phyloP scores from a whole-genome alignment of 2,329 filamentous ascomycete species.

The Microcyclosporella mali region DNA sequence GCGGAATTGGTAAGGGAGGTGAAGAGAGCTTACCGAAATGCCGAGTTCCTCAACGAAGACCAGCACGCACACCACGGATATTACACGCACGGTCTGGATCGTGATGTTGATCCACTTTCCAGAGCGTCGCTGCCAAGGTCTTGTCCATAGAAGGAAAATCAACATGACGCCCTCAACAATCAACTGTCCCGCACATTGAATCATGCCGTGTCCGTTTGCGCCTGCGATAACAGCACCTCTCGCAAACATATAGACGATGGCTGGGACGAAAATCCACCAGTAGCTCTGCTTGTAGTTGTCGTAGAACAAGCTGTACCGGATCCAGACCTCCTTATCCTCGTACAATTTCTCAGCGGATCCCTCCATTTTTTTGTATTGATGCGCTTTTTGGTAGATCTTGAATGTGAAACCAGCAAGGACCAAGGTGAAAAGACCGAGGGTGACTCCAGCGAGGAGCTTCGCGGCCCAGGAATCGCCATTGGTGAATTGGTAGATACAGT shows the following conservation, averaged over 20 bases:
- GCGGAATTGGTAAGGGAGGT: no score
- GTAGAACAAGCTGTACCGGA: conserved; percentile 96
- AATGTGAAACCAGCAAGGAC: conserved; percentile 77
- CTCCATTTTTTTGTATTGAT: conserved; percentile 65
- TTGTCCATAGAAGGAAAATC: conserved; percentile 69
- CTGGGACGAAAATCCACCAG: conserved; percentile 94
- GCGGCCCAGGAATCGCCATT: conserved; percentile 91
- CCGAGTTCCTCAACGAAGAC: conserved; percentile 92
- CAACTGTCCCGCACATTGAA: conserved; percentile 73
- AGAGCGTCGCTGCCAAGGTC: conserved; percentile 80
- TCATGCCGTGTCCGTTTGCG: conserved; percentile 75
- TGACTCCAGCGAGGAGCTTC: conserved; percentile 74
- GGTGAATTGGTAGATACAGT: conserved; percentile 94
- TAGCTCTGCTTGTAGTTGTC: conserved; percentile 89
- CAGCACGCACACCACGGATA: conserved; percentile 83
- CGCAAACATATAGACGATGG: conserved; percentile 82
- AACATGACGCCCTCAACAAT: conserved; percentile 77
- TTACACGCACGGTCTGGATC: conserved; percentile 81
- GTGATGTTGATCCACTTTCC: conserved; percentile 89
- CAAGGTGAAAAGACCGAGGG: conserved; percentile 71
- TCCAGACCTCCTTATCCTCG: conserved; percentile 83
- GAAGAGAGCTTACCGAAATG: conserved; percentile 45
- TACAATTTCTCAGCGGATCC: conserved; percentile 70
- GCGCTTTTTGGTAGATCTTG: conserved; percentile 73
- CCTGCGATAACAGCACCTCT: conserved; percentile 82